Evolutionary conservation across 2,329 filamentous ascomycete species (phyloP), one percentile per base, ranked within the genome.

Genomic region (Ambrosiella cleistominuta): DNA sequence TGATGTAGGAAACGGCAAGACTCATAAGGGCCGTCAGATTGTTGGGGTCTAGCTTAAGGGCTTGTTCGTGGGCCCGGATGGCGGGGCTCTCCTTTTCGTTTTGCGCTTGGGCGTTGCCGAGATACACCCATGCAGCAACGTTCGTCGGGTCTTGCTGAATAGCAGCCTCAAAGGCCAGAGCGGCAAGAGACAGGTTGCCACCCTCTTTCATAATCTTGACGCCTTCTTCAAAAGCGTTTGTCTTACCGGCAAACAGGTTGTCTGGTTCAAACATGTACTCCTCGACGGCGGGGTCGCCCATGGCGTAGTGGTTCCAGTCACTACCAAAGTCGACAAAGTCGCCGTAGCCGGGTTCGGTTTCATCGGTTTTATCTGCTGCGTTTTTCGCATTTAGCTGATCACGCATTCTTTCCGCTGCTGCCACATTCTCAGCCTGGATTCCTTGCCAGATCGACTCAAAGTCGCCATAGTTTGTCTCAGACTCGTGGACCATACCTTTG

Each of bases 31-130:
- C 91, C 61, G 87, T 81, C 17, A 94, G 78, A 67, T 95, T 96
- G 65, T 82, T 83, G 0, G 89, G 84, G 65, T 97, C 90, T 36
- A 93, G 75, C 69, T 90, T 91, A 62, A 96, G 73, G 0, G 91
- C 89, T 68, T 93, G 86, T 70, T 97, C 91, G 61, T 97, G 75
- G 2, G 93, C 93, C 39, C 93, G 84, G 63, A 98, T 96, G 1
- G 93, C 93, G 0, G 93, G 91, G 7, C 88, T 86, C 70, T 98
- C 93, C 73, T 98, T 98, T 70, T 98, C 93, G 70, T 98, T 98
- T 69, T 98, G 93, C 17, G 93, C 93, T 71, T 98, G 93, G 15
- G 90, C 87, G 57, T 85, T 84, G 57, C 93, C 93, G 38, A 98
- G 80, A 65, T 89, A 85, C 8, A 90, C 88, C 93, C 93, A 98